Percentiles rank a stretch among this genome's conserved stretches.
These are phyloP conservation scores for Capsella bursapastoris DNA, from an alignment of 345 rosid species.

Conservation along the genomic window DNA sequence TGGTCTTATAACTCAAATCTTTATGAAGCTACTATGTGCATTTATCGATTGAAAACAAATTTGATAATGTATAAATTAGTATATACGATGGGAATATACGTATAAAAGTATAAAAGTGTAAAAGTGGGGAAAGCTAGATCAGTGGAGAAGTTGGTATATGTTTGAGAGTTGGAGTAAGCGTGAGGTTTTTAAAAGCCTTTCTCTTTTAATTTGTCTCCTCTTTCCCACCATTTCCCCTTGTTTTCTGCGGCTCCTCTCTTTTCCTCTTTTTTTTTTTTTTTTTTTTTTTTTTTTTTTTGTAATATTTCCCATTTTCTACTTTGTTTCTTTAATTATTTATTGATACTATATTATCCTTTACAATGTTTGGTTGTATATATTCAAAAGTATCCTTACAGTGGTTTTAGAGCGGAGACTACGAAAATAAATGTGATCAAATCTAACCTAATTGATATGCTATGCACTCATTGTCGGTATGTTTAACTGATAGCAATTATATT, in stretches of 20 bases:
- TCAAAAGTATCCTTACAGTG: neutral
- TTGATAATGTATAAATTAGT: neutral
- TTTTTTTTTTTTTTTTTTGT: neutral
- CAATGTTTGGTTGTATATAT: too few species aligned
- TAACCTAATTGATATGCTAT: conserved; percentile 13
- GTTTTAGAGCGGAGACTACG: neutral
- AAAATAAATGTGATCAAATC: neutral
- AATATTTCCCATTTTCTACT: neutral
- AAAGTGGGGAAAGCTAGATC: conserved; percentile 20
- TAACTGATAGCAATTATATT: neutral
- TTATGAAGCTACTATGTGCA: neutral
- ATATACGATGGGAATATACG: neutral
- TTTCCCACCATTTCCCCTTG: conserved; percentile 49
- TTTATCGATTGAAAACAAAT: neutral
- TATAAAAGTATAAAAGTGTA: conserved; percentile 14
- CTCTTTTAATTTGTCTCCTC: conserved; percentile 47
- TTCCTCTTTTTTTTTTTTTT: conserved; percentile 13
- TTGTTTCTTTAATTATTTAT: conserved; percentile 4
- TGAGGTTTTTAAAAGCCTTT: conserved; percentile 48
- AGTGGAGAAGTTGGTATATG: conserved; percentile 47
- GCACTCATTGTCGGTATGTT: too few species aligned
- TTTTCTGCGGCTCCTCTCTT: conserved; percentile 50
- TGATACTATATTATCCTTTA: neutral
- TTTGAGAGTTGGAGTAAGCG: conserved; percentile 56
- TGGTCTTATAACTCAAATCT: neutral